These are phyloP conservation scores for Axilococcus clingmanii DNA, from an alignment of 139 green algal genomes.

Conservation along the genomic window DNA sequence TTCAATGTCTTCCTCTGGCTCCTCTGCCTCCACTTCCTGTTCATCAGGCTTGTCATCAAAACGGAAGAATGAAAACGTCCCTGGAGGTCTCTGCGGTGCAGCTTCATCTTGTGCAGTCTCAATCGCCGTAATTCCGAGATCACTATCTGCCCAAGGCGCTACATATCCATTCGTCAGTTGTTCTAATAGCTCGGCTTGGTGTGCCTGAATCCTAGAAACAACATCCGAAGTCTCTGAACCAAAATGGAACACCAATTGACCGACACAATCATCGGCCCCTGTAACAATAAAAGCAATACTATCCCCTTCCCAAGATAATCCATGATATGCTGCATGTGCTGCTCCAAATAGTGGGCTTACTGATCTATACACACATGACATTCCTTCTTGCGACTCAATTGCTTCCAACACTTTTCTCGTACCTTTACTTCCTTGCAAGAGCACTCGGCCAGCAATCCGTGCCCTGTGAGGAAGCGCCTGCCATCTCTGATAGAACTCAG, in stretches of 20 bases:
- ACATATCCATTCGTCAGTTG: slow-evolving; percentile 17
- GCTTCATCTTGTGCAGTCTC: no score
- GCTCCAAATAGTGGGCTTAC: not conserved
- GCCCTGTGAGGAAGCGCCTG: slow-evolving; percentile 19
- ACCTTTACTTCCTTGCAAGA: not conserved
- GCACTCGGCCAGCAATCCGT: not conserved
- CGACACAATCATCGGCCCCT: not conserved
- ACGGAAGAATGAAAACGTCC: no score
- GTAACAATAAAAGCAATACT: slow-evolving; percentile 18
- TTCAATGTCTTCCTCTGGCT: no score
- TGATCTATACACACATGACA: slow-evolving; percentile 1
- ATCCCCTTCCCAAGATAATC: slow-evolving; percentile 21
- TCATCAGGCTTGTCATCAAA: no score
- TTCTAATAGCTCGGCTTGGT: slow-evolving; percentile 22
- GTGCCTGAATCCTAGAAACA: slow-evolving; percentile 11
- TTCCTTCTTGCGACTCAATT: slow-evolving; percentile 1
- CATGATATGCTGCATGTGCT: slow-evolving; percentile 20
- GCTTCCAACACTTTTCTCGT: slow-evolving; percentile 1
- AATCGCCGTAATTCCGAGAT: no score
- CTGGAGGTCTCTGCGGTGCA: no score
- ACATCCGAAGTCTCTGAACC: slow-evolving; percentile 16
- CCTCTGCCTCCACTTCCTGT: no score
- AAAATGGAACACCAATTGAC: slow-evolving; percentile 13
- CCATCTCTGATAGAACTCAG: slow-evolving; percentile 33
- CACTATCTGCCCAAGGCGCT: no score